Evolutionary conservation across 352 stramenopile species (phyloP).

Genomic region (Pythium plurisporium): DNA sequence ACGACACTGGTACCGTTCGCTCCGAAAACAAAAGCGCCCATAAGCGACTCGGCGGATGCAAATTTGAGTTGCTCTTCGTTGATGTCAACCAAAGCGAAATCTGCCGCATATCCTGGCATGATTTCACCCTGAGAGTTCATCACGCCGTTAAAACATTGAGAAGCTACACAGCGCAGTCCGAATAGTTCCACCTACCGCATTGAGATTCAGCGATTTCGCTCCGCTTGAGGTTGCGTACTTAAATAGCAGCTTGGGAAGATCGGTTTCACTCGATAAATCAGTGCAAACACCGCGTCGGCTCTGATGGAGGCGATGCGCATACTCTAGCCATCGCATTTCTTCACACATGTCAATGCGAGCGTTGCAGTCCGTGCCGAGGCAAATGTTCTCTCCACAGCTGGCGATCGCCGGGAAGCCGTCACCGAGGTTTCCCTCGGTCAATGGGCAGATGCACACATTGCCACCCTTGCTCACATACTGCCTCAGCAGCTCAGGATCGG

Average conservation of each 20-base stretch:
- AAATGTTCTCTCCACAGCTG: conserved; percentile 60
- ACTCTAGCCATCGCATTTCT: conserved; percentile 81
- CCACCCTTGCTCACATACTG: conserved; percentile 54
- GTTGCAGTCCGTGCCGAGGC: conserved; percentile 74
- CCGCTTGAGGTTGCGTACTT: conserved; percentile 64
- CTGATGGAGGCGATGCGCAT: conserved; percentile 60
- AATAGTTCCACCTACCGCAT: conserved; percentile 38
- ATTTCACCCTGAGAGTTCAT: conserved; percentile 45
- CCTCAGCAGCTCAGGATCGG: conserved; percentile 44
- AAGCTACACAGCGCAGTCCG: not conserved
- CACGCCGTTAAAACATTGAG: not conserved
- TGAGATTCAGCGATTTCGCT: conserved; percentile 59
- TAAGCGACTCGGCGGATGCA: conserved; percentile 40
- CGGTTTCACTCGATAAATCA: conserved; percentile 42
- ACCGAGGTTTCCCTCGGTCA: conserved; percentile 71
- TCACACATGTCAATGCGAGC: conserved; percentile 79
- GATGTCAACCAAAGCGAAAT: conserved; percentile 68
- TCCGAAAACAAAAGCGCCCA: conserved; percentile 70
- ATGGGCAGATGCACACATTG: conserved; percentile 72
- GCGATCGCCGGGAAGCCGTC: conserved; percentile 69
- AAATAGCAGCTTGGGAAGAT: conserved; percentile 62
- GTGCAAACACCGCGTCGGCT: conserved; percentile 63
- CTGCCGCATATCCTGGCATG: conserved; percentile 53
- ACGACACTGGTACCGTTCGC: conserved; percentile 64
- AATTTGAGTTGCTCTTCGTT: conserved; percentile 74